Evolutionary conservation across 2,329 filamentous ascomycete genomes (phyloP).

Genomic region (Aspergillus amoenus): DNA sequence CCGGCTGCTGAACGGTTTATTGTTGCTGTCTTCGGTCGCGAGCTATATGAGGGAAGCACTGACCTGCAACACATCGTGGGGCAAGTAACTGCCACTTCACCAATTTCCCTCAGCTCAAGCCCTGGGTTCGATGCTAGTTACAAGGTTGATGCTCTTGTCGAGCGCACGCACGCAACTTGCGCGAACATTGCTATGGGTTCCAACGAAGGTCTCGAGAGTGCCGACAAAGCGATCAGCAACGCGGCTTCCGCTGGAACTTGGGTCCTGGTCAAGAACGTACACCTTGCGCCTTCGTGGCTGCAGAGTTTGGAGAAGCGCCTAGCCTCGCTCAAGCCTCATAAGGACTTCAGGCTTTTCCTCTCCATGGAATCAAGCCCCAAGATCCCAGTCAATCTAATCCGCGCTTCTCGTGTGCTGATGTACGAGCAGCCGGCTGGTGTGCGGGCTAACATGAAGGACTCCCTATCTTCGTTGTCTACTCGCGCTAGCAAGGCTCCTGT

Average conservation of each 20-base stretch:
- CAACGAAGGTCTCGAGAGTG: constrained; percentile 85
- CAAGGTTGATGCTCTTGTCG: constrained; percentile 95
- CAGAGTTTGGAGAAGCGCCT: constrained; percentile 97
- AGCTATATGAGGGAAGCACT: constrained; percentile 78
- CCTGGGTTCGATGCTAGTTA: constrained; percentile 98
- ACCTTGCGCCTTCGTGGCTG: constrained; percentile 91
- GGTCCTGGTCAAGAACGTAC: constrained; percentile 99
- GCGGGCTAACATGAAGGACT: constrained; percentile 98
- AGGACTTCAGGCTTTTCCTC: constrained; percentile 90
- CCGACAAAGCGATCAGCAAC: constrained; percentile 92
- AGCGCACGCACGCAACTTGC: constrained; percentile 76
- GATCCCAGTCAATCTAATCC: constrained; percentile 93
- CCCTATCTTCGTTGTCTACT: constrained; percentile 76
- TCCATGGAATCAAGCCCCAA: constrained; percentile 97
- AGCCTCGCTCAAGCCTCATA: constrained; percentile 89
- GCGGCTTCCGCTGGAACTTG: constrained; percentile 89
- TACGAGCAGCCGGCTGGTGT: constrained; percentile 98
- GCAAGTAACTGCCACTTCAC: constrained; percentile 78
- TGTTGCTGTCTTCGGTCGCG: constrained; percentile 76
- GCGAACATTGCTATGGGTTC: constrained; percentile 99
- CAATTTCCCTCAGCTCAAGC: constrained; percentile 88
- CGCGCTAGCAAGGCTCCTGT: constrained; percentile 79
- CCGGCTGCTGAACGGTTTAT: constrained; percentile 92
- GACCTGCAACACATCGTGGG: constrained; percentile 83
- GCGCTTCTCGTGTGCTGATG: constrained; percentile 91